Conservation (phyloP, 768 basidiomycete genomes). For the Naganishia randhawae region DNA sequence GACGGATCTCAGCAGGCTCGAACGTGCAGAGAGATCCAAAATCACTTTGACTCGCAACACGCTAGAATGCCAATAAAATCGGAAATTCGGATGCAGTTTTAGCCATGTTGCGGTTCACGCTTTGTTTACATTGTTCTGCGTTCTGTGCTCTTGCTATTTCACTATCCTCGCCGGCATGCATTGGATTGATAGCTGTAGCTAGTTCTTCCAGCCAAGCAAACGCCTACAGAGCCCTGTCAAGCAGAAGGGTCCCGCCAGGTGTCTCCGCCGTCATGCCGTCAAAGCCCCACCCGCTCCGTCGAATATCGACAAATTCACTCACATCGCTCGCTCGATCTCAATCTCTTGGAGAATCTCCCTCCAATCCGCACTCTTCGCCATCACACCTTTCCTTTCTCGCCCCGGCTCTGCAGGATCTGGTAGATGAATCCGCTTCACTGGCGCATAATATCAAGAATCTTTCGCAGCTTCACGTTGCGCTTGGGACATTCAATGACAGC, state of each 20-base stretch:
- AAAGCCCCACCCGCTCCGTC: slow-evolving; percentile 62
- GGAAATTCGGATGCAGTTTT: not conserved
- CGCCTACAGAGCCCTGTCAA: not conserved
- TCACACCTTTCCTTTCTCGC: slow-evolving; percentile 81
- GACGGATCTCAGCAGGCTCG: too few species aligned
- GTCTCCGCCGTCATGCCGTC: slow-evolving; percentile 3
- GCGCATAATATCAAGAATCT: slow-evolving; percentile 71
- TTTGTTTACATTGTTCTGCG: not conserved
- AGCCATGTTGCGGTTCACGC: not conserved
- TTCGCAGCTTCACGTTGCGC: slow-evolving; percentile 66
- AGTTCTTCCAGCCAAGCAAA: too few species aligned
- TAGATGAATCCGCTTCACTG: slow-evolving; percentile 79
- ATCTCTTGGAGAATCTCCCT: slow-evolving; percentile 26
- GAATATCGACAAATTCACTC: slow-evolving; percentile 87
- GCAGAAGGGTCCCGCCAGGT: not conserved
- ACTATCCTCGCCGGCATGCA: not conserved
- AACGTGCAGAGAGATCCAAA: too few species aligned
- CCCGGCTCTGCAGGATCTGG: slow-evolving; percentile 75
- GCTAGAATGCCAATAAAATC: too few species aligned
- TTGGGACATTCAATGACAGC: slow-evolving; percentile 83
- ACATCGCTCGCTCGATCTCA: slow-evolving; percentile 76
- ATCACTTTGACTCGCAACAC: too few species aligned
- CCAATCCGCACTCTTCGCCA: slow-evolving; percentile 61
- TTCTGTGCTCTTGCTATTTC: not conserved
- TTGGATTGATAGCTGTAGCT: too few species aligned